A percentile compares a stretch with the other conserved stretches of the same genome.
Evolutionary conservation across 2,329 filamentous ascomycete genomes (phyloP).

Genomic region (Ceratocystis lukuohia): DNA sequence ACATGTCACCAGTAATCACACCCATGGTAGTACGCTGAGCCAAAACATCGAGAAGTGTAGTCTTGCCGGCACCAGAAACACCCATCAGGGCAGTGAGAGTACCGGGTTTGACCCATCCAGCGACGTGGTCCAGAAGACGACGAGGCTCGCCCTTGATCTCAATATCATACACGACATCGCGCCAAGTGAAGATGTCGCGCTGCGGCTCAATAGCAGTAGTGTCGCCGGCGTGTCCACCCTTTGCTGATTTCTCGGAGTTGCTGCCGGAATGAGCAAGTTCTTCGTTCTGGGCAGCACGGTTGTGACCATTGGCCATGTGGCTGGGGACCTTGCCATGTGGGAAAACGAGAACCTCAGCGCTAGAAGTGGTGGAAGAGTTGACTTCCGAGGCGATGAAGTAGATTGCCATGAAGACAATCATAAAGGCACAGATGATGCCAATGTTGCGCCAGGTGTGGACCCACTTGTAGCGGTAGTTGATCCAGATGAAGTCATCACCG

Average conservation of each 20-base stretch:
- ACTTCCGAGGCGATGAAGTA: constrained; percentile 53
- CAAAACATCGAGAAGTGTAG: constrained; percentile 32
- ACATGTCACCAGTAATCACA: constrained; percentile 51
- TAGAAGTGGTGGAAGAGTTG: constrained; percentile 49
- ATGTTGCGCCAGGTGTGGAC: constrained; percentile 54
- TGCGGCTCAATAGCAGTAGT: constrained; percentile 29
- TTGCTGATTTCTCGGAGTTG: constrained; percentile 28
- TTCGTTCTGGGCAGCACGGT: constrained; percentile 25
- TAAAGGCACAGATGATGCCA: constrained; percentile 52
- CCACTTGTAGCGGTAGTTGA: constrained; percentile 43
- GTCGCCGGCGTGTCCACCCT: constrained; percentile 22
- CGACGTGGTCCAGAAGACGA: constrained; percentile 63
- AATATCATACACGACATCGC: constrained; percentile 56
- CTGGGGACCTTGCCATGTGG: constrained; percentile 39
- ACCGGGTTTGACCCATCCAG: constrained; percentile 82
- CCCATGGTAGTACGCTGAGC: constrained; percentile 43
- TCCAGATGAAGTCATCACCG: constrained; percentile 47
- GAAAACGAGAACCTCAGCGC: constrained; percentile 58
- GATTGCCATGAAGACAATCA: constrained; percentile 47
- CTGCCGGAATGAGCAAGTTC: constrained; percentile 25
- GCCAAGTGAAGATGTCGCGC: constrained; percentile 61
- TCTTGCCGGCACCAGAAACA: constrained; percentile 37
- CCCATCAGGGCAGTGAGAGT: constrained; percentile 70
- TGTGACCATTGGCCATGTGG: constrained; percentile 27
- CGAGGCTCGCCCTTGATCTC: constrained; percentile 60